phyloP scores from a whole-genome alignment of 768 basidiomycete genomes.

The Fomitopsis pulvina region DNA sequence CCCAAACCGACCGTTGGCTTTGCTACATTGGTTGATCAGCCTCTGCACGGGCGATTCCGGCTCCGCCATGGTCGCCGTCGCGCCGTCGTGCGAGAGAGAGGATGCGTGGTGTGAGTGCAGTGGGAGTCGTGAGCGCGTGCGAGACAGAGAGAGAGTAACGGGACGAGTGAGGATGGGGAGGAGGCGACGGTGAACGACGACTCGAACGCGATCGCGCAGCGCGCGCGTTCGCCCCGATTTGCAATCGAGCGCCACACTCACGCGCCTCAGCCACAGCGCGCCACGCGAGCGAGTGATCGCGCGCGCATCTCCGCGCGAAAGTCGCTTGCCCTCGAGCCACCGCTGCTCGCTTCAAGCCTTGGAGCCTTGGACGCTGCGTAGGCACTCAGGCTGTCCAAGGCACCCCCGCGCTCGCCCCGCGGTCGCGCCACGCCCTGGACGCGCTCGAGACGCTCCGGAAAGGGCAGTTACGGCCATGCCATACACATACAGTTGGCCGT shows the following conservation, averaged over 20 bases:
- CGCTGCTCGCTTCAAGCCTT: no score
- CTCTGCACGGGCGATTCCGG: constrained; percentile 1
- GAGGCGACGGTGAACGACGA: background rate
- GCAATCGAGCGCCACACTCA: background rate
- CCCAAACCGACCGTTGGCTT: constrained; percentile 17
- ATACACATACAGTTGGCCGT: no score
- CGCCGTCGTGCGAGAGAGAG: background rate
- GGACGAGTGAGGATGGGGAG: background rate
- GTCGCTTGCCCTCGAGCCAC: background rate
- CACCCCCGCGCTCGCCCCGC: no score
- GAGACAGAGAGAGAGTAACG: background rate
- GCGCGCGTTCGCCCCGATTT: background rate
- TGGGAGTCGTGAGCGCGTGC: background rate
- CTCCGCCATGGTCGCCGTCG: background rate
- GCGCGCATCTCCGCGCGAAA: background rate
- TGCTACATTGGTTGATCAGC: constrained; percentile 6
- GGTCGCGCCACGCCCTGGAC: no score
- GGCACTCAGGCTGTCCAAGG: no score
- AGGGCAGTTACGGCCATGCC: no score
- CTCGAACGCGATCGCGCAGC: background rate
- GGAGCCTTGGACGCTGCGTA: no score
- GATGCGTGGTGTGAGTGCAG: background rate
- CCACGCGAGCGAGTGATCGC: background rate
- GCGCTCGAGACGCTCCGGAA: no score
- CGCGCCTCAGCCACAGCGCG: background rate